Evolutionary conservation across 345 rosid genomes (phyloP).

Genomic region (Jatropha curcas): DNA sequence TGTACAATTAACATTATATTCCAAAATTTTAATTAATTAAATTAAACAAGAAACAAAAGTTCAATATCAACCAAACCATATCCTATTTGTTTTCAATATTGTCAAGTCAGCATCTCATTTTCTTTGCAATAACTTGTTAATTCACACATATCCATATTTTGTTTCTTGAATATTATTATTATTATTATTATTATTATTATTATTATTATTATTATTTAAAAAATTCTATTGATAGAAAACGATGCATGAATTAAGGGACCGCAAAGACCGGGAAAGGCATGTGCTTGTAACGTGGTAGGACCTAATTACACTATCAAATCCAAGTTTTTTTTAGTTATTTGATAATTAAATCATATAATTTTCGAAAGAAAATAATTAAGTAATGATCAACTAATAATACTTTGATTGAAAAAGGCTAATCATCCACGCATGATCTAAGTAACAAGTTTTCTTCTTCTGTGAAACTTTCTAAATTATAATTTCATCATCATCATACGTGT

Average conservation of each 20-base stretch:
- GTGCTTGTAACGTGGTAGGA: slow-evolving; percentile 62
- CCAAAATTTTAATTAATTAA: too few relatives aligned
- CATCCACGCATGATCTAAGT: neutral
- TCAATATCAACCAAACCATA: neutral
- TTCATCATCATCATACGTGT: slow-evolving; percentile 5
- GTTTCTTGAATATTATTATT: too few relatives aligned
- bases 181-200: too few relatives aligned
- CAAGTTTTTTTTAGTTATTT: neutral
- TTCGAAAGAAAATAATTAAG: neutral
- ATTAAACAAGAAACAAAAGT: too few relatives aligned
- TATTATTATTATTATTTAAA: too few relatives aligned
- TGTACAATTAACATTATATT: too few relatives aligned
- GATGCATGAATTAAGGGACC: slow-evolving; percentile 35
- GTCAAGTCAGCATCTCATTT: neutral
- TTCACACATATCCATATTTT: too few relatives aligned
- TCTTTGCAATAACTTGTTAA: neutral
- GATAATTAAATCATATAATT: neutral
- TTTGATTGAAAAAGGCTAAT: neutral
- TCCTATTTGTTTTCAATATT: neutral
- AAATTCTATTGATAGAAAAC: slow-evolving; percentile 22
- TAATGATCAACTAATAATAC: neutral
- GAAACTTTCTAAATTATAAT: neutral
- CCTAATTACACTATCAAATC: slow-evolving; percentile 12
- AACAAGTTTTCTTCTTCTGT: neutral
- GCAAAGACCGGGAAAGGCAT: slow-evolving; percentile 41